phyloP scores from a whole-genome alignment of 1,139 yeast species.

The Saccharomyces hybrid region DNA sequence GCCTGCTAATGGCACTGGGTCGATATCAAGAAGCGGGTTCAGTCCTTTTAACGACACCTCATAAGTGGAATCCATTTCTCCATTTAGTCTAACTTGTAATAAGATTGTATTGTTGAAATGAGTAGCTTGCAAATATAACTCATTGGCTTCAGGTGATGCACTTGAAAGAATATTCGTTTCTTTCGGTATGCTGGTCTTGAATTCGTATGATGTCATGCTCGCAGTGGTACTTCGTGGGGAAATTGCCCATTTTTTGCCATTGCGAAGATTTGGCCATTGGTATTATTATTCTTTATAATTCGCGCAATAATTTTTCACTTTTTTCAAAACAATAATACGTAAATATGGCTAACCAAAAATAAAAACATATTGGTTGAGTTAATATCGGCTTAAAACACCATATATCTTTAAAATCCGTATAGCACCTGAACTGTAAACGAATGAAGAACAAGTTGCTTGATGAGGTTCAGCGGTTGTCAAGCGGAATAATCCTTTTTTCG shows the following conservation, averaged over 20 bases:
- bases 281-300: neutral
- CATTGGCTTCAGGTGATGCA: neutral
- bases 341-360: neutral
- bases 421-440: neutral
- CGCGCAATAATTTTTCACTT: neutral
- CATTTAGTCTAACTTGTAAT: constrained; percentile 33
- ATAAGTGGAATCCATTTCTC: constrained; percentile 37
- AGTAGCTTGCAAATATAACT: constrained; percentile 9
- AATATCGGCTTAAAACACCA: too few relatives aligned
- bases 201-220: neutral
- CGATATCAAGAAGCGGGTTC: constrained; percentile 6
- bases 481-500: constrained; percentile 14
- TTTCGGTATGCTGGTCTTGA: neutral
- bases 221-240: neutral
- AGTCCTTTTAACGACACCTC: constrained; percentile 29
- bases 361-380: too few relatives aligned
- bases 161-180: neutral
- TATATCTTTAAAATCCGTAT: neutral
- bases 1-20: constrained; percentile 2
- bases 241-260: neutral
- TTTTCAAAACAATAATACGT: neutral
- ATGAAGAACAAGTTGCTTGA: constrained; percentile 5
- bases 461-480: constrained; percentile 6
- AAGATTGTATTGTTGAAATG: constrained; percentile 31
- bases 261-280: neutral